Evolutionary conservation across 2,329 filamentous ascomycete species (phyloP).

Genomic region (Pochonia chlamydosporia): DNA sequence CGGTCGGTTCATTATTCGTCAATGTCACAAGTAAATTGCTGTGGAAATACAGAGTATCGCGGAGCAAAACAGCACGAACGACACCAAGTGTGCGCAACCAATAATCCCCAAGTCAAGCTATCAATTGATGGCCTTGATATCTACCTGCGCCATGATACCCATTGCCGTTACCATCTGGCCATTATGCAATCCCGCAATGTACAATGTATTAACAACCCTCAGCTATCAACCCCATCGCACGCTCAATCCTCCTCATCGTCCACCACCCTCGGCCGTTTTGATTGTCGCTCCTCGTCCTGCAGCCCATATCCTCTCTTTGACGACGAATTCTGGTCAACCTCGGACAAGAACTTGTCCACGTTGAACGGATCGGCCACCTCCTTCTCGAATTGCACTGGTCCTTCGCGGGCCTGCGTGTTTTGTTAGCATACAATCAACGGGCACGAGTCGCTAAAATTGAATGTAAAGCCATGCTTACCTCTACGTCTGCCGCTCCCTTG

Average conservation of each 20-base stretch:
- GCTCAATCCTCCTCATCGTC: slow-evolving; percentile 51
- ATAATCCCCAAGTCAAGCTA: too few relatives aligned
- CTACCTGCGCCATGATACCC: background rate
- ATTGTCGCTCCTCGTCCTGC: slow-evolving; percentile 56
- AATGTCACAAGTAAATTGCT: too few relatives aligned
- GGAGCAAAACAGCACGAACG: too few relatives aligned
- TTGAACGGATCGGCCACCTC: slow-evolving; percentile 83
- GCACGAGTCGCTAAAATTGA: background rate
- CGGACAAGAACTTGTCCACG: slow-evolving; percentile 86
- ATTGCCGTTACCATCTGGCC: background rate
- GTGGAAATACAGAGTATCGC: too few relatives aligned
- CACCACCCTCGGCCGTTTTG: slow-evolving; percentile 74
- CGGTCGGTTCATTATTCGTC: too few relatives aligned
- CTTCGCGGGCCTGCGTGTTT: slow-evolving; percentile 60
- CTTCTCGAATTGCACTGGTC: slow-evolving; percentile 95
- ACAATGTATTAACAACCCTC: background rate
- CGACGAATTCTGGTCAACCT: slow-evolving; percentile 59
- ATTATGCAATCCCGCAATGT: slow-evolving; percentile 1
- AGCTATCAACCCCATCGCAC: background rate
- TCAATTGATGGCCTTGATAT: background rate
- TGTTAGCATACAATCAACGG: slow-evolving; percentile 23
- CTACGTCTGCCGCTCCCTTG: slow-evolving; percentile 76
- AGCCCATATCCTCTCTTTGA: slow-evolving; percentile 73
- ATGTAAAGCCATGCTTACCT: slow-evolving; percentile 46
- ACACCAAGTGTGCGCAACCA: too few relatives aligned